A percentile compares a stretch with the other conserved stretches of the same genome.
These are phyloP conservation scores for Aphanomyces astaci DNA, from an alignment of 352 stramenopile species.

Conservation along the genomic window DNA sequence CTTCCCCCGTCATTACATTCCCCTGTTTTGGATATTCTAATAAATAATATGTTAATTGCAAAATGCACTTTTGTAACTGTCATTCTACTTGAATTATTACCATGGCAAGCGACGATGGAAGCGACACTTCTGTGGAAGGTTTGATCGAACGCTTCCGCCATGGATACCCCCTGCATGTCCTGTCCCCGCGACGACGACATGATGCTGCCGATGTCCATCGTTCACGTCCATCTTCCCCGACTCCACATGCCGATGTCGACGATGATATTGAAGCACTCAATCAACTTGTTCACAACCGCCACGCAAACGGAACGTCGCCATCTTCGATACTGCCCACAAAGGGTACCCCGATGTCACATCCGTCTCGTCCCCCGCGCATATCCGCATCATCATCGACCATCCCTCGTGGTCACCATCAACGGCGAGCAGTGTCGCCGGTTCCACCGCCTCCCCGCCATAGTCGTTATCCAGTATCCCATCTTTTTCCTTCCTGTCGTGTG, in stretches of 20 bases:
- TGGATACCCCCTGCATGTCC: not conserved
- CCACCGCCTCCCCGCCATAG: not conserved
- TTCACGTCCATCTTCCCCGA: not conserved
- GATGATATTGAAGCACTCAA: constrained; percentile 18
- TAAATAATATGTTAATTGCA: not conserved
- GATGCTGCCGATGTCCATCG: not conserved
- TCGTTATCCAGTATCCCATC: not conserved
- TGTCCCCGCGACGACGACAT: not conserved
- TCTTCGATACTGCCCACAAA: no score
- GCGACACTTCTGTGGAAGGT: constrained; percentile 15
- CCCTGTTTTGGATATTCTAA: constrained; percentile 1
- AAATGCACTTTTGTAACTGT: constrained; percentile 5
- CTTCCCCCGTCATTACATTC: constrained; percentile 6
- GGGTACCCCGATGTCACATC: no score
- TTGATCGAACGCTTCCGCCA: constrained; percentile 21
- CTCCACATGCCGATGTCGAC: not conserved
- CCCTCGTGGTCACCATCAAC: not conserved
- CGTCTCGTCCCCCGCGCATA: not conserved
- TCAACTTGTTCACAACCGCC: not conserved
- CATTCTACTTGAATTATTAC: no score
- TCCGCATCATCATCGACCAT: not conserved
- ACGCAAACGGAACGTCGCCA: not conserved
- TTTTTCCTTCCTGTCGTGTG: no score
- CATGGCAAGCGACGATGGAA: constrained; percentile 2
- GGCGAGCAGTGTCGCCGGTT: not conserved